phyloP scores from a whole-genome alignment of 2,329 filamentous ascomycete genomes.

The Diaporthe ampelina region DNA sequence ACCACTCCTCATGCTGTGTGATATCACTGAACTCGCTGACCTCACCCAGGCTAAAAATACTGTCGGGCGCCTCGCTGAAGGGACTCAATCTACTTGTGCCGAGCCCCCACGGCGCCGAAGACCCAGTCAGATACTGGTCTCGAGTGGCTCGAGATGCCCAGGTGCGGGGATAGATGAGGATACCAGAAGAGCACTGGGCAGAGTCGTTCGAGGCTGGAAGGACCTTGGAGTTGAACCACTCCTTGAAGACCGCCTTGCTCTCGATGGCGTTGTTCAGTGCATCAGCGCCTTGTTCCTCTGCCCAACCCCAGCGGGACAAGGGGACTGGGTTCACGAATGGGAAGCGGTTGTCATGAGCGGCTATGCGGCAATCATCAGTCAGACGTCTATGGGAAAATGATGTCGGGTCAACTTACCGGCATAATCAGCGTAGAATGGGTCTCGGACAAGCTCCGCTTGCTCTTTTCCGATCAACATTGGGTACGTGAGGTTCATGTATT shows the following conservation, averaged over 20 bases:
- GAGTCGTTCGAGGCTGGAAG: neutral
- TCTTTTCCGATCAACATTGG: neutral
- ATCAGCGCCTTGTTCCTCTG: neutral
- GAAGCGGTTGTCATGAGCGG: neutral
- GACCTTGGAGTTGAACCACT: conserved; percentile 11
- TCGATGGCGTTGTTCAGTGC: neutral
- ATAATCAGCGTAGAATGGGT: neutral
- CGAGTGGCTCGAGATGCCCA: neutral
- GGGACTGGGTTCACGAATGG: neutral
- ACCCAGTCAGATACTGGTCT: neutral
- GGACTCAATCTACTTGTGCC: neutral
- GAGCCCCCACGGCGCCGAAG: neutral
- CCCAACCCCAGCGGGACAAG: neutral
- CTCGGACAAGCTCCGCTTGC: neutral
- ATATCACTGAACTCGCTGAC: conserved; percentile 1
- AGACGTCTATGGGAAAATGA: neutral
- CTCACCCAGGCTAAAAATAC: neutral
- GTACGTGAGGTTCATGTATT: conserved; percentile 13
- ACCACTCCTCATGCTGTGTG: neutral
- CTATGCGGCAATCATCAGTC: neutral
- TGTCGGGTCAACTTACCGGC: neutral
- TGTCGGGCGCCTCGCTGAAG: neutral
- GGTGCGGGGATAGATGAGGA: neutral
- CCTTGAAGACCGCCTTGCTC: neutral
- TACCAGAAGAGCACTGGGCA: neutral